phyloP scores from a whole-genome alignment of 495 filamentous ascomycete genomes.

The Aspergillus coremiiformis region DNA sequence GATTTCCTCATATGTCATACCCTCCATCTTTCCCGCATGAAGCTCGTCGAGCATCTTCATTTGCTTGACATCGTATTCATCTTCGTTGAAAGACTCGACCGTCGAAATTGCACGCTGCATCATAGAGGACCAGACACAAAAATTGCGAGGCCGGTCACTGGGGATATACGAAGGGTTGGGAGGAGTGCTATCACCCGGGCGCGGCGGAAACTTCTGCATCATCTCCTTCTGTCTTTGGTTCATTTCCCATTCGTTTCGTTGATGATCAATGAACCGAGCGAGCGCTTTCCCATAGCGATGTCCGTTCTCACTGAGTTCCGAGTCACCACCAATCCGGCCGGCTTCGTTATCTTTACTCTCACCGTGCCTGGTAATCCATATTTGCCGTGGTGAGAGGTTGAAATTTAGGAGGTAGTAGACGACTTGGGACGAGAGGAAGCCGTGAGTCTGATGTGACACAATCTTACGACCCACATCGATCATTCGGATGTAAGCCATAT shows the following conservation, averaged over 20 bases:
- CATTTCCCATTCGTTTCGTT: constrained; percentile 68
- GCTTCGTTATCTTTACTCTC: constrained; percentile 72
- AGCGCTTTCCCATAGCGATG: constrained; percentile 63
- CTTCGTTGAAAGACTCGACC: constrained; percentile 82
- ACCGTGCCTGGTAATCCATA: constrained; percentile 96
- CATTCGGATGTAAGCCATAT: constrained; percentile 93
- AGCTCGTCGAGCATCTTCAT: constrained; percentile 98
- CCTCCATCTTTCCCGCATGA: constrained; percentile 85
- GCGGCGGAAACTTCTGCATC: constrained; percentile 68
- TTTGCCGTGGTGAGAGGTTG: constrained; percentile 88
- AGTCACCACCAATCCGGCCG: constrained; percentile 80
- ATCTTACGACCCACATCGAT: constrained; percentile 95
- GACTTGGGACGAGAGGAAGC: constrained; percentile 84
- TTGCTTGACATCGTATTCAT: constrained; percentile 95
- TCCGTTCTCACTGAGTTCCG: constrained; percentile 69
- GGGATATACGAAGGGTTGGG: constrained; percentile 78
- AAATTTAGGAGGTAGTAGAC: constrained; percentile 93
- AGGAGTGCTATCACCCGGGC: constrained; percentile 82
- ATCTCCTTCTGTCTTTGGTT: constrained; percentile 66
- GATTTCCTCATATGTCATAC: constrained; percentile 90
- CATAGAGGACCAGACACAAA: constrained; percentile 98
- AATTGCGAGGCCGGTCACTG: constrained; percentile 63
- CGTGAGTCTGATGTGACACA: constrained; percentile 78
- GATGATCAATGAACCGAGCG: constrained; percentile 65
- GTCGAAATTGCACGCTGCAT: constrained; percentile 79